phyloP scores from a whole-genome alignment of 305 asterid species.

The Rubia peregrina region DNA sequence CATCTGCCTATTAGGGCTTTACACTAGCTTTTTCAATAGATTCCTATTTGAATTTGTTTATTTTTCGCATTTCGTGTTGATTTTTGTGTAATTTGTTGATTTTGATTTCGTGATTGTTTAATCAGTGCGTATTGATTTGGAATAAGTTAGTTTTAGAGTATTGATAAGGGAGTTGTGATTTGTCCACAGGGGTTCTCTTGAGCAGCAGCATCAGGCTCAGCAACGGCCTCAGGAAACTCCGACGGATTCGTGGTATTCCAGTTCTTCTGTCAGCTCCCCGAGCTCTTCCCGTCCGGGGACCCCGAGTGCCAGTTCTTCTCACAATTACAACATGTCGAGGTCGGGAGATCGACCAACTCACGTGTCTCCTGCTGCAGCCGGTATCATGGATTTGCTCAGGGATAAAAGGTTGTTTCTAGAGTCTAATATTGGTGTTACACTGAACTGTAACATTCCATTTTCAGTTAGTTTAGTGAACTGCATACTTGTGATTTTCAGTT shows the following conservation, averaged over 20 bases:
- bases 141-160: not conserved
- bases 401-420: constrained; percentile 56
- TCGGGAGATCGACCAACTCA: constrained; percentile 54
- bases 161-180: not conserved
- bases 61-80: not conserved
- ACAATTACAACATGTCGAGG: constrained; percentile 40
- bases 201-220: constrained; percentile 62
- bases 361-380: constrained; percentile 82
- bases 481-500: not conserved
- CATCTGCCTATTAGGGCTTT: not conserved
- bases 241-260: constrained; percentile 70
- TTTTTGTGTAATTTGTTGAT: not conserved
- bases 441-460: too few species aligned
- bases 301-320: constrained; percentile 50
- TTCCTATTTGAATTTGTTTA: not conserved
- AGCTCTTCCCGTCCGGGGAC: constrained; percentile 67
- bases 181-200: constrained; percentile 67
- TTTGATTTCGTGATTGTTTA: not conserved
- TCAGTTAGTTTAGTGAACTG: not conserved
- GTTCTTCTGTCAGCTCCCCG: constrained; percentile 54
- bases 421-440: too few species aligned
- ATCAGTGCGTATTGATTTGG: not conserved
- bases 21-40: not conserved
- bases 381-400: constrained; percentile 53
- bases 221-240: constrained; percentile 53